Evolutionary conservation across 805 yeast genomes (phyloP).

Genomic region (Lachancea nothofagi): DNA sequence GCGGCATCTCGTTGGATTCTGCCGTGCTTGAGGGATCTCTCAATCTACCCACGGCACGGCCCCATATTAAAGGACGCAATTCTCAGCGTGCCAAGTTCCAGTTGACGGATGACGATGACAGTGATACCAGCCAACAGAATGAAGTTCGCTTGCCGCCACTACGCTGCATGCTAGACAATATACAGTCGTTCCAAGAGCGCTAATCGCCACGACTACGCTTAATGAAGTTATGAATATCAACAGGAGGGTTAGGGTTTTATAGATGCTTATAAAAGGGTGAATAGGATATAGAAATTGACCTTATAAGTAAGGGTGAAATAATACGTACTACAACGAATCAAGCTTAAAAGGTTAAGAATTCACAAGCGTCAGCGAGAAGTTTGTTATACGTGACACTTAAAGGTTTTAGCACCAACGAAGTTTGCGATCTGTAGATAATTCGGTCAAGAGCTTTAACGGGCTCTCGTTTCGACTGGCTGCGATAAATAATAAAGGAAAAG

Average conservation of each 20-base stretch:
- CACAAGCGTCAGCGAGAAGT: too few species aligned
- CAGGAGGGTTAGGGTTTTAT: not conserved
- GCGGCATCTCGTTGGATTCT: too few species aligned
- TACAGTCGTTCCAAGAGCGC: conserved; percentile 8
- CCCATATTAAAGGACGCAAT: conserved; percentile 2
- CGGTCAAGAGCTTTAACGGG: too few species aligned
- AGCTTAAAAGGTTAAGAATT: too few species aligned
- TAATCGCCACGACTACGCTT: not conserved
- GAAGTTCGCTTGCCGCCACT: conserved; percentile 26
- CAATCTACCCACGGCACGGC: not conserved
- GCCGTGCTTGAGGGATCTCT: not conserved
- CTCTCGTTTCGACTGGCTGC: too few species aligned
- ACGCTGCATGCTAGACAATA: conserved; percentile 17
- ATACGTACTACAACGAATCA: too few species aligned
- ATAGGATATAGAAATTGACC: too few species aligned
- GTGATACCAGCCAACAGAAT: conserved; percentile 14
- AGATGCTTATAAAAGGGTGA: not conserved
- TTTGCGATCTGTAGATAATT: too few species aligned
- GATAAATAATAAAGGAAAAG: too few species aligned
- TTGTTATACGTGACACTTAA: too few species aligned
- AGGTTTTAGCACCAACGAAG: too few species aligned
- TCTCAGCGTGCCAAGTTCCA: conserved; percentile 8
- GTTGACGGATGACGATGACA: conserved; percentile 12
- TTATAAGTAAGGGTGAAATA: too few species aligned
- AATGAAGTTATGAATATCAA: conserved; percentile 1